phyloP scores from a whole-genome alignment of 2,329 filamentous ascomycete genomes.

The Phaeosphaeriaceae sp. region DNA sequence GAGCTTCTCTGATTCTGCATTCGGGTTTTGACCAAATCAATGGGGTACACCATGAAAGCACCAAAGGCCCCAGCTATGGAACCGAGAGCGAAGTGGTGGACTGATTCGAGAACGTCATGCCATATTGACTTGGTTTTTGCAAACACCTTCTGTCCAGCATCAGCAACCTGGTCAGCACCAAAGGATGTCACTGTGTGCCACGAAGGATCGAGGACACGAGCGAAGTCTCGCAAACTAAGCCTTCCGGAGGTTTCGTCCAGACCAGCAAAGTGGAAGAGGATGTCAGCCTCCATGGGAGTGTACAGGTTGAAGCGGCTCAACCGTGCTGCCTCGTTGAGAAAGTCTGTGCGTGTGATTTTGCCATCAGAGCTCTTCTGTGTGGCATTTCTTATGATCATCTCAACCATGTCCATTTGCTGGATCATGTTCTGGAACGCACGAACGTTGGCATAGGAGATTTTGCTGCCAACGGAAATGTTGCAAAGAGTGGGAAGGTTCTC shows the following conservation, averaged over 20 bases:
- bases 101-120: constrained; percentile 74
- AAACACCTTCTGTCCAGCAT: constrained; percentile 61
- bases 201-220: constrained; percentile 91
- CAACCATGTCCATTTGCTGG: constrained; percentile 95
- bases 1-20: constrained; percentile 92
- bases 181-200: constrained; percentile 76
- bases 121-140: constrained; percentile 66
- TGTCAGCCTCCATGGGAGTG: constrained; percentile 98
- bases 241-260: constrained; percentile 88
- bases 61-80: constrained; percentile 94
- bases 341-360: constrained; percentile 93
- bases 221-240: constrained; percentile 83
- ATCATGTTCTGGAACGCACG: constrained; percentile 98
- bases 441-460: constrained; percentile 97
- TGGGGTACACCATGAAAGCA: constrained; percentile 99
- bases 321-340: constrained; percentile 90
- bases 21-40: constrained; percentile 97
- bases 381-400: constrained; percentile 89
- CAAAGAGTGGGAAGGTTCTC: constrained; percentile 91
- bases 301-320: constrained; percentile 94
- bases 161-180: constrained; percentile 57
- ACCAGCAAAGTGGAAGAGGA: constrained; percentile 97
- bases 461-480: constrained; percentile 90
- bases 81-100: constrained; percentile 89
- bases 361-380: constrained; percentile 83